Evolutionary conservation across 2,329 filamentous ascomycete genomes (phyloP).

Genomic region (Ceratocystis smalleyi): DNA sequence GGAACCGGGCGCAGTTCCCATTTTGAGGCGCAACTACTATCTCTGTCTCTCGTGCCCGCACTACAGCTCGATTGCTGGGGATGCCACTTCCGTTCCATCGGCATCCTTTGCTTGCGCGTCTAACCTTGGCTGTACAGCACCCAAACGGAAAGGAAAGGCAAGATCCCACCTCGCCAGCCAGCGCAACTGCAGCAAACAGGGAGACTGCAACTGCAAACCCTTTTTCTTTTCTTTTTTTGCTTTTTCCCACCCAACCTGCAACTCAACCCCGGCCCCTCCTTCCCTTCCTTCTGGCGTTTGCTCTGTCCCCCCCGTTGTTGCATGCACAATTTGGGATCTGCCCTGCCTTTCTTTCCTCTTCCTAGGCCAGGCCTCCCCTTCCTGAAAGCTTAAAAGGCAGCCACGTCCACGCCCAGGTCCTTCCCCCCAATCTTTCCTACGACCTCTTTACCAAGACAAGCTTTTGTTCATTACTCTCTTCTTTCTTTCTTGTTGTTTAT

Average conservation of each 20-base stretch:
- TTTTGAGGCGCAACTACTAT: not conserved
- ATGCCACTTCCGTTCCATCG: not conserved
- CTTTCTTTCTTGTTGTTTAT: conserved; percentile 1
- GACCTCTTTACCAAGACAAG: conserved; percentile 3
- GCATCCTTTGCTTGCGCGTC: not conserved
- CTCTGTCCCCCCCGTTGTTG: not conserved
- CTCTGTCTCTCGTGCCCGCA: not conserved
- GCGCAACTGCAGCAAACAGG: not conserved
- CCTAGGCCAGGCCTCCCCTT: not conserved
- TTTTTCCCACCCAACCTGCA: not conserved
- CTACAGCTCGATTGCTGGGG: not conserved
- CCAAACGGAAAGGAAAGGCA: not conserved
- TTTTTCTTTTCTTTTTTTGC: not conserved
- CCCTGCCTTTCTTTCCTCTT: not conserved
- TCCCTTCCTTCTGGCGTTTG: not conserved
- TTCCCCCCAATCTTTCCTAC: not conserved
- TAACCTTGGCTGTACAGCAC: not conserved
- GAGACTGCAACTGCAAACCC: not conserved
- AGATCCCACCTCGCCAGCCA: too few species aligned
- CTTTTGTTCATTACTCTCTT: not conserved
- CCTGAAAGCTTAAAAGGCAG: conserved; percentile 2
- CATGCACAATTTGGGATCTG: not conserved
- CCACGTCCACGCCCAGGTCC: not conserved
- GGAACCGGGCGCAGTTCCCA: not conserved
- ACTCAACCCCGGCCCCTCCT: not conserved